These are phyloP conservation scores for Colletotrichum tropicicola DNA, from an alignment of 2,329 filamentous ascomycete genomes.

Conservation along the genomic window DNA sequence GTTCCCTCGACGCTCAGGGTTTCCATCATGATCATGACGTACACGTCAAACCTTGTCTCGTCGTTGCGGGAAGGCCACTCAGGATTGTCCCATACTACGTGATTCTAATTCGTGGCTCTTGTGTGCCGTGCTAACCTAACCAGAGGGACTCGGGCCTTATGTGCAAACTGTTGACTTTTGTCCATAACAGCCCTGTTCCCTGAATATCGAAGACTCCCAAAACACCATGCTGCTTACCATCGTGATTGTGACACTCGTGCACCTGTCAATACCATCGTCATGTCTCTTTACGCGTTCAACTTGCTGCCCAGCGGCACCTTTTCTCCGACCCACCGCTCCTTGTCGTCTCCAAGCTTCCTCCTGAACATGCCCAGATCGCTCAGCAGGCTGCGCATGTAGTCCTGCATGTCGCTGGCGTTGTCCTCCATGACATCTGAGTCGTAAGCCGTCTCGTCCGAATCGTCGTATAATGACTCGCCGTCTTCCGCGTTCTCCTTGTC, in stretches of 20 bases:
- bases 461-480: conserved; percentile 53
- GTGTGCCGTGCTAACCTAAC: conserved; percentile 1
- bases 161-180: conserved; percentile 2
- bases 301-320: conserved; percentile 56
- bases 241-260: conserved; percentile 11
- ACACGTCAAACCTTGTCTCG: background rate
- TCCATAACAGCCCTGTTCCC: conserved; percentile 1
- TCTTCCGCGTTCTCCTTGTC: conserved; percentile 70
- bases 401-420: conserved; percentile 74
- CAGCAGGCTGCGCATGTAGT: conserved; percentile 85
- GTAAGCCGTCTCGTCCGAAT: conserved; percentile 52
- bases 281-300: conserved; percentile 46
- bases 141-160: background rate
- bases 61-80: background rate
- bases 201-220: conserved; percentile 23
- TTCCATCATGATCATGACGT: conserved; percentile 17
- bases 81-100: background rate
- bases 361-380: conserved; percentile 83
- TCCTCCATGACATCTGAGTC: conserved; percentile 58
- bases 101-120: background rate
- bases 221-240: conserved; percentile 32
- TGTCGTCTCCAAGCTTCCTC: conserved; percentile 87
- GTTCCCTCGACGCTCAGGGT: background rate
- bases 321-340: conserved; percentile 73
- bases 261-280: background rate